A percentile compares a stretch with the other conserved stretches of the same genome.
phyloP scores from a whole-genome alignment of 352 stramenopile genomes.

The Phytopythium delawarense region DNA sequence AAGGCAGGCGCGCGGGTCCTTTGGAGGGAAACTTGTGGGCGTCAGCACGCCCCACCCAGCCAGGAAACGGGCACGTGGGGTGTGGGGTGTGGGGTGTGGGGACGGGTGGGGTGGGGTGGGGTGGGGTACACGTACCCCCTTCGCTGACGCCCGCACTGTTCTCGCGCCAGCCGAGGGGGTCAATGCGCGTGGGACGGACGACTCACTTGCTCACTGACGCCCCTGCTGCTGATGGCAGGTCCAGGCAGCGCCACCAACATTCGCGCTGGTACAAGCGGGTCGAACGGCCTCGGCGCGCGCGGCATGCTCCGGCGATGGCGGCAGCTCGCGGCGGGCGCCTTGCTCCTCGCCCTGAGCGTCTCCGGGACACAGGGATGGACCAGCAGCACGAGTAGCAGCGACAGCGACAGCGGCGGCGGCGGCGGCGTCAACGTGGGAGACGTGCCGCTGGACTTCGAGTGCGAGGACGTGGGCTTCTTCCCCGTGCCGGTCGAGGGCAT shows the following conservation, averaged over 20 bases:
- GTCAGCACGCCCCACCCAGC: no score
- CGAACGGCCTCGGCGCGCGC: not conserved
- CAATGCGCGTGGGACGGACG: no score
- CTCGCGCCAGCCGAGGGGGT: not conserved
- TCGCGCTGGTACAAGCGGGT: not conserved
- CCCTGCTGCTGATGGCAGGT: not conserved
- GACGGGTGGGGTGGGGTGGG: no score
- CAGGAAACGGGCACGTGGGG: not conserved
- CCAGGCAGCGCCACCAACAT: no score
- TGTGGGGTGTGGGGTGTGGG: no score
- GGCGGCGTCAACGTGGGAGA: not conserved
- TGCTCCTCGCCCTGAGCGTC: not conserved
- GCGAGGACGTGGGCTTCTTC: slow-evolving; percentile 5
- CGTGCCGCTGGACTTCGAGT: not conserved
- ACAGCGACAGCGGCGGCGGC: not conserved
- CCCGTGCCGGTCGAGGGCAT: slow-evolving; percentile 30
- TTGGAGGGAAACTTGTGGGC: not conserved
- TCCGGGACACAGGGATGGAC: not conserved
- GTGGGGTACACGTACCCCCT: no score
- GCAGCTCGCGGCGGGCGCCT: not conserved
- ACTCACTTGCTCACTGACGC: not conserved
- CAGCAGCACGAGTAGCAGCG: not conserved
- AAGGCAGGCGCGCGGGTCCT: not conserved
- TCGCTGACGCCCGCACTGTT: not conserved
- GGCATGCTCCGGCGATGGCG: not conserved